Evolutionary conservation across 331 rosid genomes (phyloP).

Genomic region (Prunus yedoensis): DNA sequence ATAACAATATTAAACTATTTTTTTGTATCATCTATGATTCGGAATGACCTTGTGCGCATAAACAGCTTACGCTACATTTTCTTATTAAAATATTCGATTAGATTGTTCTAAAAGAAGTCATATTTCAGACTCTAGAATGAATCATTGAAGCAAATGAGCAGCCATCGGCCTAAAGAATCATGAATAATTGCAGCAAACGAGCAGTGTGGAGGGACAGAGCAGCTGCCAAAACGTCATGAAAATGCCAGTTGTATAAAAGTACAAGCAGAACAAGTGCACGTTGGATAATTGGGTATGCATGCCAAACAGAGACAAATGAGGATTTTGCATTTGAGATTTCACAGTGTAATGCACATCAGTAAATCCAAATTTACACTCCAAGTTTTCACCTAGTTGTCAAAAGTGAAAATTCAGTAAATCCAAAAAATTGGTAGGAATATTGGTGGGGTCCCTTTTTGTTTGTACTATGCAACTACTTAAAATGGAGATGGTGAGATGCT

Average conservation of each 20-base stretch:
- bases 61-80: no score
- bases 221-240: not conserved
- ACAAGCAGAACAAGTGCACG: not conserved
- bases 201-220: not conserved
- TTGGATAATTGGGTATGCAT: not conserved
- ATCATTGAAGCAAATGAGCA: not conserved
- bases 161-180: not conserved
- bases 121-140: not conserved
- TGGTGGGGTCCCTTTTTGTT: not conserved
- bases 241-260: not conserved
- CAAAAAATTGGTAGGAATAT: not conserved
- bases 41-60: no score
- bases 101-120: not conserved
- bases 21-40: no score
- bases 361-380: not conserved
- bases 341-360: no score
- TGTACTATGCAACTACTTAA: not conserved
- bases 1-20: no score
- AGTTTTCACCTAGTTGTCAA: not conserved
- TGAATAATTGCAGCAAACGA: not conserved
- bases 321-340: no score
- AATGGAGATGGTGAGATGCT: not conserved
- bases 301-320: no score
- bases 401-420: not conserved
- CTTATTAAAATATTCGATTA: not conserved